phyloP scores from a whole-genome alignment of 1,284 basidiomycete genomes.

The Naganishia liquefaciens region DNA sequence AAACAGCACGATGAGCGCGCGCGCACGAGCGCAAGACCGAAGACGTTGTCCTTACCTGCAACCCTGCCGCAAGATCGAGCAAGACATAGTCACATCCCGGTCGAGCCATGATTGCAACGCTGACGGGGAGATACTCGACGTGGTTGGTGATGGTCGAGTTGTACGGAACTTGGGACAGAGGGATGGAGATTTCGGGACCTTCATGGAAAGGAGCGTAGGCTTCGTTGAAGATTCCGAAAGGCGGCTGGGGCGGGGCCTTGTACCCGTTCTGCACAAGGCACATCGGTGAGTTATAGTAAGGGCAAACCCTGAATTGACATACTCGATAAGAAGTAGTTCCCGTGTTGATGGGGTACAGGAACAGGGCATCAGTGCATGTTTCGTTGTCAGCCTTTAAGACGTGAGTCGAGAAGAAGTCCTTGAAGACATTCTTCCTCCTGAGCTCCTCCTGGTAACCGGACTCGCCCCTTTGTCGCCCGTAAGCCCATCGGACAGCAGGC shows the following conservation, averaged over 20 bases:
- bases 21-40: background rate
- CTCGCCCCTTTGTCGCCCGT: conserved; percentile 41
- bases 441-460: conserved; percentile 36
- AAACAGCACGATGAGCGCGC: background rate
- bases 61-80: conserved; percentile 46
- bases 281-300: background rate
- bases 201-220: conserved; percentile 40
- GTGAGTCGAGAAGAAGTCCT: conserved; percentile 52
- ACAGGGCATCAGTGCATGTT: conserved; percentile 53
- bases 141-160: conserved; percentile 54
- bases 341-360: conserved; percentile 50
- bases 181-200: conserved; percentile 55
- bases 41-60: conserved; percentile 14
- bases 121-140: conserved; percentile 55
- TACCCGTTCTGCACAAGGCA: conserved; percentile 37
- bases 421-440: conserved; percentile 40
- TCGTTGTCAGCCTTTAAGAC: conserved; percentile 46
- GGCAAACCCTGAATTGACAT: conserved; percentile 39
- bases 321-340: conserved; percentile 38
- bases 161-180: conserved; percentile 55
- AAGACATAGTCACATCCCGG: conserved; percentile 56
- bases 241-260: conserved; percentile 33
- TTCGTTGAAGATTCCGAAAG: conserved; percentile 48
- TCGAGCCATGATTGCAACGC: conserved; percentile 53
- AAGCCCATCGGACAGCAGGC: conserved; percentile 52